phyloP scores from a whole-genome alignment of 73 alveolate species.

The Tetrahymena borealis region DNA sequence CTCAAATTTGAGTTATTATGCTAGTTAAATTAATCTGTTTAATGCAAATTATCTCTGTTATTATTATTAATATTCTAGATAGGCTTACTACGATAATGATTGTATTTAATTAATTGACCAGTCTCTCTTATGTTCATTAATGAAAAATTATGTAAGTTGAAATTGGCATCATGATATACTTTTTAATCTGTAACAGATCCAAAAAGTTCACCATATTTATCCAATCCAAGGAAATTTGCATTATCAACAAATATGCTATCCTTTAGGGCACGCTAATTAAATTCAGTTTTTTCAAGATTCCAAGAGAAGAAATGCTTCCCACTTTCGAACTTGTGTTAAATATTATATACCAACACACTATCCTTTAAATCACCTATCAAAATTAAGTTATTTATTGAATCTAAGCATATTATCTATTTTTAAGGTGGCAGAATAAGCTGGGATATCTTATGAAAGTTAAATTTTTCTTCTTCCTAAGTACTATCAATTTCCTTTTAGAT shows the following conservation, averaged over 20 bases:
- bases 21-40: no score
- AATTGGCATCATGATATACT: neutral
- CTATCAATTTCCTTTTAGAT: neutral
- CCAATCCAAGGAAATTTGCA: neutral
- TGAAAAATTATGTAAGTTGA: neutral
- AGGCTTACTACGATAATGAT: neutral
- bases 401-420: neutral
- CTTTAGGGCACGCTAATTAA: neutral
- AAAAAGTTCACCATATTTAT: neutral
- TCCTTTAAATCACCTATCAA: neutral
- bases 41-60: no score
- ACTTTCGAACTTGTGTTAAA: neutral
- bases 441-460: neutral
- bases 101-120: neutral
- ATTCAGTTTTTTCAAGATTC: neutral
- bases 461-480: neutral
- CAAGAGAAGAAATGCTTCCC: neutral
- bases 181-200: neutral
- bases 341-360: neutral
- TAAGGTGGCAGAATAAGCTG: neutral
- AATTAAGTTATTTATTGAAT: neutral
- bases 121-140: neutral
- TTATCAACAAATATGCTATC: neutral
- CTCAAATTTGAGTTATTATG: neutral
- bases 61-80: no score